Conservation (phyloP, 176 grass and related monocot genomes). For the Canna indica region DNA sequence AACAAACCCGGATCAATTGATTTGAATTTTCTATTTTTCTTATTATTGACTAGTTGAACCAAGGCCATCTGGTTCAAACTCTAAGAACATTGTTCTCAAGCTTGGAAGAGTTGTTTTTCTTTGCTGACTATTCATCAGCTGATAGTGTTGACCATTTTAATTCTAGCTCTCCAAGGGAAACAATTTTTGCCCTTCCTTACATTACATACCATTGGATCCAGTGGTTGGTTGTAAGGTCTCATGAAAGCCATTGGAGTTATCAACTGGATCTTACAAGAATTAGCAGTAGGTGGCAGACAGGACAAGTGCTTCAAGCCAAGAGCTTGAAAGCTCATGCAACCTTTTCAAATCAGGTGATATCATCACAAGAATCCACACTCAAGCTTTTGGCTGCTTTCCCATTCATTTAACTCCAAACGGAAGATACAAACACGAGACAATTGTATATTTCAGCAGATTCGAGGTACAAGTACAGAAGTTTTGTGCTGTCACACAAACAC, state of each 20-base stretch:
- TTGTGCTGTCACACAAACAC: not conserved
- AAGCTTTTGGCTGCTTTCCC: not conserved
- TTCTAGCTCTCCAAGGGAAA: no score
- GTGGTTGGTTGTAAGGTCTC: not conserved
- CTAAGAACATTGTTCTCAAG: no score
- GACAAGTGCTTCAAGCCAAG: constrained; percentile 3
- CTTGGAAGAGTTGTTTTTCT: no score
- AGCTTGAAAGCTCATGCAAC: not conserved
- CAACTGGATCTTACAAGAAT: not conserved
- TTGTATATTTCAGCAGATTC: not conserved
- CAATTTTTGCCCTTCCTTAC: no score
- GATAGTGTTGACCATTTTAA: no score
- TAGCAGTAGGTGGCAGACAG: not conserved
- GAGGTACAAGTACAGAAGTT: not conserved
- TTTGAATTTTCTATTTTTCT: no score
- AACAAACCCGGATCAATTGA: no score
- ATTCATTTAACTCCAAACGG: not conserved
- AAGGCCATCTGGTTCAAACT: no score
- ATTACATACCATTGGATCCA: no score
- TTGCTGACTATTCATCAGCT: no score
- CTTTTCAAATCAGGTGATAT: not conserved
- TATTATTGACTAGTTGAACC: no score
- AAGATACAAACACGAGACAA: not conserved
- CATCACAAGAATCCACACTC: not conserved
- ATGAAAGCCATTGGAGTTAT: not conserved